A percentile compares a stretch with the other conserved stretches of the same genome.
Evolutionary conservation across 2,329 filamentous ascomycete genomes (phyloP).

Genomic region (Penicillium sp.): DNA sequence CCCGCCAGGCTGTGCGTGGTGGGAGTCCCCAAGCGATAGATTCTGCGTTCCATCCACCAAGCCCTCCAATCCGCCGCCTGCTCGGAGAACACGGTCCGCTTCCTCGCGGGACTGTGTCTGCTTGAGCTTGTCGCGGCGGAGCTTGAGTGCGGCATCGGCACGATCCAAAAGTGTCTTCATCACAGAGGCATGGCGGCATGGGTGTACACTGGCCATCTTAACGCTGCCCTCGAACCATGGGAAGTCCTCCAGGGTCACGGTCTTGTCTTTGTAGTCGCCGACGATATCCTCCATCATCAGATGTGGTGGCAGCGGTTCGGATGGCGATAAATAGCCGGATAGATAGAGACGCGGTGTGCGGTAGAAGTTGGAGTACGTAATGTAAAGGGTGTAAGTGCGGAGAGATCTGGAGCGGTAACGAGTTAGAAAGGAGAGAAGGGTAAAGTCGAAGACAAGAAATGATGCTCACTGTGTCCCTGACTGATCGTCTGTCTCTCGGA

Average conservation of each 20-base stretch:
- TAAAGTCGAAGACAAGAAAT: not conserved
- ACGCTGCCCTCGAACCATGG: slow-evolving; percentile 87
- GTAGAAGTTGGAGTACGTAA: slow-evolving; percentile 96
- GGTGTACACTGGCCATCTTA: slow-evolving; percentile 96
- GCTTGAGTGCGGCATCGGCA: slow-evolving; percentile 86
- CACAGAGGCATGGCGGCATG: slow-evolving; percentile 93
- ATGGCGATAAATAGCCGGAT: slow-evolving; percentile 77
- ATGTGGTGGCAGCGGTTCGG: slow-evolving; percentile 76
- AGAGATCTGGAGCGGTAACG: slow-evolving; percentile 58
- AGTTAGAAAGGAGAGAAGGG: slow-evolving; percentile 3
- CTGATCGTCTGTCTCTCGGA: slow-evolving; percentile 63
- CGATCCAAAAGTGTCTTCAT: slow-evolving; percentile 98
- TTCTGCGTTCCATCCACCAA: slow-evolving; percentile 77
- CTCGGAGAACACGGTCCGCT: slow-evolving; percentile 21
- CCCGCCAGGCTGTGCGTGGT: slow-evolving; percentile 39
- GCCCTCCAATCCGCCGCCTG: slow-evolving; percentile 67
- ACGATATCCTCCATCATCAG: slow-evolving; percentile 97
- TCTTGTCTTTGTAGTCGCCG: slow-evolving; percentile 97
- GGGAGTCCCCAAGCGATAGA: slow-evolving; percentile 55
- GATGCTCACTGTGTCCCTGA: slow-evolving; percentile 54
- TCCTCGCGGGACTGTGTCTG: slow-evolving; percentile 52
- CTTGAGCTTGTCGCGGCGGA: slow-evolving; percentile 78
- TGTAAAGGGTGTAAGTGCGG: slow-evolving; percentile 97
- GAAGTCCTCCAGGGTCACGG: slow-evolving; percentile 95
- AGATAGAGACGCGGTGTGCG: slow-evolving; percentile 93